phyloP scores from a whole-genome alignment of 176 grass and related monocot genomes.

The Elymus sibiricus region DNA sequence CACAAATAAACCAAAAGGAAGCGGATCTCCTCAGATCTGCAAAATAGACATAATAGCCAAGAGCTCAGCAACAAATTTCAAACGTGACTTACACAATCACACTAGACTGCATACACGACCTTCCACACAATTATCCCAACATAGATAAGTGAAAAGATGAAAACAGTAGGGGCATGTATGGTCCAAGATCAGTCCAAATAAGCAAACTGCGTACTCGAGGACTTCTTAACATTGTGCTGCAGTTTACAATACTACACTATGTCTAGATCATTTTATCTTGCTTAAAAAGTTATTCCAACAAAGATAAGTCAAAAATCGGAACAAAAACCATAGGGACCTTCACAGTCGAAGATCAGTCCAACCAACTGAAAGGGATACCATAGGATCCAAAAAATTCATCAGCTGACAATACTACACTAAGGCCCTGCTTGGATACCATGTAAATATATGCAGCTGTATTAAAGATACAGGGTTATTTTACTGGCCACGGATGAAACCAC shows the following conservation, averaged over 20 bases:
- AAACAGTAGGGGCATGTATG: neutral
- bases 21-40: neutral
- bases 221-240: neutral
- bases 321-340: neutral
- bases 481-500: no score
- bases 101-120: neutral
- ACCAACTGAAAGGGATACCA: neutral
- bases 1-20: neutral
- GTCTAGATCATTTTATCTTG: neutral
- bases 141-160: neutral
- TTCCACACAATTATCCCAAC: neutral
- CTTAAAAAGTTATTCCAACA: neutral
- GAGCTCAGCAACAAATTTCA: neutral
- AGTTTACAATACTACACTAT: neutral
- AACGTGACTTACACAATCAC: neutral
- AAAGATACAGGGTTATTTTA: neutral
- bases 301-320: neutral
- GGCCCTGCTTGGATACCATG: neutral
- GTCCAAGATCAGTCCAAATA: neutral
- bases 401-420: neutral
- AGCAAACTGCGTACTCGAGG: neutral
- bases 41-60: conserved; percentile 10
- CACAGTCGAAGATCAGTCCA: neutral
- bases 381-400: neutral
- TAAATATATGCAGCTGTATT: no score